These are phyloP conservation scores for Pythium periplocum DNA, from an alignment of 352 stramenopile genomes.

Conservation along the genomic window DNA sequence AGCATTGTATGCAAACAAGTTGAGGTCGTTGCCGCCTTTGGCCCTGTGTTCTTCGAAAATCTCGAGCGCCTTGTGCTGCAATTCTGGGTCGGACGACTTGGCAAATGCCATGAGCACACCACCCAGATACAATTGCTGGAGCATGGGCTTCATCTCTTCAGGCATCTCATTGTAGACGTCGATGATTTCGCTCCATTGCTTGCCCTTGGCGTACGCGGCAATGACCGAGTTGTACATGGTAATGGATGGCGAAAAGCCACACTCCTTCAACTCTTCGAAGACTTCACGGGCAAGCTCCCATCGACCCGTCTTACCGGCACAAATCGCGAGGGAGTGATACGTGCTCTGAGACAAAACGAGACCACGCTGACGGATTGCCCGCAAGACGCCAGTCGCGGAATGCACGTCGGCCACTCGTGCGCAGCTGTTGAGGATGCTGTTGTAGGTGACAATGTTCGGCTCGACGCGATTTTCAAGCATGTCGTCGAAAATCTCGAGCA, in stretches of 20 bases:
- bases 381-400: slow-evolving; percentile 60
- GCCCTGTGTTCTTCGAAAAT: slow-evolving; percentile 53
- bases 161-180: slow-evolving; percentile 60
- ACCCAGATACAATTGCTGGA: slow-evolving; percentile 53
- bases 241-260: slow-evolving; percentile 49
- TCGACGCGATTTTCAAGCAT: slow-evolving; percentile 74
- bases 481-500: slow-evolving; percentile 87
- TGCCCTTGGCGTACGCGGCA: slow-evolving; percentile 67
- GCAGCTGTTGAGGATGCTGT: slow-evolving; percentile 84
- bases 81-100: slow-evolving; percentile 39
- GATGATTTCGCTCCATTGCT: slow-evolving; percentile 64
- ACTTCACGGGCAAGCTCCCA: slow-evolving; percentile 64
- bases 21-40: slow-evolving; percentile 30
- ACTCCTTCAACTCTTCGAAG: slow-evolving; percentile 40
- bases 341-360: slow-evolving; percentile 71
- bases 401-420: slow-evolving; percentile 64
- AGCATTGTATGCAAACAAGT: slow-evolving; percentile 71
- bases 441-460: slow-evolving; percentile 76
- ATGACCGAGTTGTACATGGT: slow-evolving; percentile 83
- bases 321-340: slow-evolving; percentile 79
- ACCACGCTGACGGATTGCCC: slow-evolving; percentile 48
- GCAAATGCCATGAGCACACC: slow-evolving; percentile 73
- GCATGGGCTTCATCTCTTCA: slow-evolving; percentile 21
- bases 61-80: slow-evolving; percentile 31
- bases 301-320: slow-evolving; percentile 66